phyloP scores from a whole-genome alignment of 2,329 filamentous ascomycete genomes.

The Cylindrodendrum hubeiense region DNA sequence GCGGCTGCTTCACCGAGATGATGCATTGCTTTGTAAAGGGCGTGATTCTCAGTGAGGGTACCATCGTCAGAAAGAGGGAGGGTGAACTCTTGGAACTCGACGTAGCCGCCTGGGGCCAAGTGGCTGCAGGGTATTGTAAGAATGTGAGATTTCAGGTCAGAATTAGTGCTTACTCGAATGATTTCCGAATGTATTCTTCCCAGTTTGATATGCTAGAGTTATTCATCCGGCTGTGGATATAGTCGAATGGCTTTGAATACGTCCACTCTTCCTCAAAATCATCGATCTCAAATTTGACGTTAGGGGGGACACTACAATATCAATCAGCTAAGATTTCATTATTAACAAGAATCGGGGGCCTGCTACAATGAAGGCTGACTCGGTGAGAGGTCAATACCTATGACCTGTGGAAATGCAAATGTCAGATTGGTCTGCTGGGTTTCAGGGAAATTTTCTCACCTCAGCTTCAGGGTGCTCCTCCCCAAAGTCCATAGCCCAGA shows the following conservation, averaged over 20 bases:
- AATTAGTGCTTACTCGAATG: neutral
- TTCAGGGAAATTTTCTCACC: neutral
- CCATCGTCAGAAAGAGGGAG: conserved; percentile 18
- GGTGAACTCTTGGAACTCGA: conserved; percentile 20
- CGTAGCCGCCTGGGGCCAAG: conserved; percentile 19
- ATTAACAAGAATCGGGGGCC: no score
- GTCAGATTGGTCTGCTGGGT: neutral
- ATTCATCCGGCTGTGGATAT: conserved; percentile 24
- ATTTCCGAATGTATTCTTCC: conserved; percentile 9
- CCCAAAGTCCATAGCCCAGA: conserved; percentile 23
- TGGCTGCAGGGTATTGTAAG: neutral
- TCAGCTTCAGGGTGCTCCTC: conserved; percentile 22
- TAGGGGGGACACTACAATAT: conserved; percentile 13
- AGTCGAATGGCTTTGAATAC: conserved; percentile 12
- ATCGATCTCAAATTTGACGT: conserved; percentile 21
- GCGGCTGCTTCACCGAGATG: conserved; percentile 14
- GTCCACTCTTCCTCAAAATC: conserved; percentile 24
- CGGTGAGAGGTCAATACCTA: conserved; percentile 22
- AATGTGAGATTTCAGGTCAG: no score
- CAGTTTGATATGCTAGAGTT: conserved; percentile 14
- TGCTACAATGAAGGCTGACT: conserved; percentile 17
- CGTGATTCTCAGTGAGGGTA: neutral
- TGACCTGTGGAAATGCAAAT: conserved; percentile 2
- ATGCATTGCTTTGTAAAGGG: conserved; percentile 4
- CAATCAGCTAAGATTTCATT: neutral